Conservation (phyloP, 2,329 filamentous ascomycete genomes). For the Pseudocercospora fijiensis region DNA sequence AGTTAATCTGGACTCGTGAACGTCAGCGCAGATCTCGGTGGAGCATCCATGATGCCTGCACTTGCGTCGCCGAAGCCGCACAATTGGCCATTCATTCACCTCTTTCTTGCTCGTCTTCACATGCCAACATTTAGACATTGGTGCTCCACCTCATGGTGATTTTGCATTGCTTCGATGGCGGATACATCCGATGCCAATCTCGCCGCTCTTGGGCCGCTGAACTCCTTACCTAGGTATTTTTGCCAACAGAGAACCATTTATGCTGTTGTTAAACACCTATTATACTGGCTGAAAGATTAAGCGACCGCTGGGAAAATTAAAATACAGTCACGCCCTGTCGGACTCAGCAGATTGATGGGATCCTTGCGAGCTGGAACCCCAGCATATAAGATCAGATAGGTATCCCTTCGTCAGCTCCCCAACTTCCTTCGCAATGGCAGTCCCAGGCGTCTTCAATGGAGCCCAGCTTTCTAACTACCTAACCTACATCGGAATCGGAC, state of each 20-base stretch:
- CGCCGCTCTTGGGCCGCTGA: too few species aligned
- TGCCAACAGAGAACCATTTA: not conserved
- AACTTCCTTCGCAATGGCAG: not conserved
- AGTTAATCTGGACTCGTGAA: slow-evolving; percentile 11
- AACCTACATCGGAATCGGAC: slow-evolving; percentile 1
- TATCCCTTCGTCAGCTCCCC: not conserved
- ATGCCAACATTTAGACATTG: too few species aligned
- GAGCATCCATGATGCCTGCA: not conserved
- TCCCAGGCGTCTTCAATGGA: not conserved
- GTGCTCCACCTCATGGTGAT: too few species aligned
- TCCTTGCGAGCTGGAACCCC: not conserved
- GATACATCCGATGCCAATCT: too few species aligned
- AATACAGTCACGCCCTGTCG: not conserved
- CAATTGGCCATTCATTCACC: not conserved
- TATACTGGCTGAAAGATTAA: not conserved
- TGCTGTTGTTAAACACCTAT: not conserved
- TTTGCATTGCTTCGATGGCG: not conserved
- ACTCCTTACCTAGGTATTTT: too few species aligned
- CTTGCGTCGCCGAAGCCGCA: not conserved
- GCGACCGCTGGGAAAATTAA: not conserved
- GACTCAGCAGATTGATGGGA: not conserved
- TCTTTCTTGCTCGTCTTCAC: not conserved
- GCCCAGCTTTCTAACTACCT: not conserved
- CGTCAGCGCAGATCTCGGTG: slow-evolving; percentile 9
- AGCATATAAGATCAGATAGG: not conserved